These are phyloP conservation scores for Lactuca saligna DNA, from an alignment of 129 eudicot species.

Conservation along the genomic window DNA sequence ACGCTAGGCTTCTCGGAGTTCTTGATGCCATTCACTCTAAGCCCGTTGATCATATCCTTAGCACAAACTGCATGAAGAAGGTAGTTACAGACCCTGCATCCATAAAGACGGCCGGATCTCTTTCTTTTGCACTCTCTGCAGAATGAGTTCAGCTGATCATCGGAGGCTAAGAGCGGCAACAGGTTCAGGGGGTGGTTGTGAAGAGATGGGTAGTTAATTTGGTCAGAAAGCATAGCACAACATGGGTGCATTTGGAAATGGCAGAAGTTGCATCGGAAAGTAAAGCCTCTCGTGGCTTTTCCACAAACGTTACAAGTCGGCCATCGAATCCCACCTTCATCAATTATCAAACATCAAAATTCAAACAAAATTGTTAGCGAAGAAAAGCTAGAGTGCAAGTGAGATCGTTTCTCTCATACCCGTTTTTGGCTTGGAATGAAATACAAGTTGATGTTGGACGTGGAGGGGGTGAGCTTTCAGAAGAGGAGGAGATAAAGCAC, in stretches of 20 bases:
- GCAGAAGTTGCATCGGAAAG: constrained; percentile 73
- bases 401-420: constrained; percentile 31
- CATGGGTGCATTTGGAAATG: constrained; percentile 91
- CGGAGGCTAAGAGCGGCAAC: constrained; percentile 39
- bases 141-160: constrained; percentile 3
- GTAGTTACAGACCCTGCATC: constrained; percentile 69
- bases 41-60: constrained; percentile 66
- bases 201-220: constrained; percentile 45
- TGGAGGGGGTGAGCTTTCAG: constrained; percentile 78
- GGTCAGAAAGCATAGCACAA: constrained; percentile 83
- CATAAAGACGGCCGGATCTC: constrained; percentile 64
- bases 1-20: constrained; percentile 46
- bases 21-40: constrained; percentile 50
- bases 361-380: not conserved
- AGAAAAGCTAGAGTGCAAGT: not conserved
- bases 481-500: constrained; percentile 66
- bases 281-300: constrained; percentile 69
- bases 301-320: constrained; percentile 73
- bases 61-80: constrained; percentile 86
- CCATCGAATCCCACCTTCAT: constrained; percentile 70
- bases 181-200: constrained; percentile 67
- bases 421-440: constrained; percentile 63
- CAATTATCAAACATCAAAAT: not conserved
- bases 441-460: constrained; percentile 70
- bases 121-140: constrained; percentile 70